Base-by-base conservation (phyloP, 495 filamentous ascomycete genomes). In the Penicillium manginii region DNA sequence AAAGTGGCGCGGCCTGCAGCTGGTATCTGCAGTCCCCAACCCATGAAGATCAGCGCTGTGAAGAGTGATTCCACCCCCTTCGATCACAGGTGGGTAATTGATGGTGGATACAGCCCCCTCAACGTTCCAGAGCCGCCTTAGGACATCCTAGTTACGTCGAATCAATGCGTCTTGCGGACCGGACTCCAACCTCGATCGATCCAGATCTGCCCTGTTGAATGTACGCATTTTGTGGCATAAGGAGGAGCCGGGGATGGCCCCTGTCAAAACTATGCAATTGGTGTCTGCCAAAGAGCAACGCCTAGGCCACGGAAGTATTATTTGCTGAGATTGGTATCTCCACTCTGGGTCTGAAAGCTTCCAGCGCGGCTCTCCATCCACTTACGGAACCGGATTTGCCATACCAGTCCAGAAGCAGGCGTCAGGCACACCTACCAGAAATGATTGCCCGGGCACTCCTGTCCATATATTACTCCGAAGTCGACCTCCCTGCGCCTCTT, bases 351-450 rank as follows among this genome's bases (percentile, higher is more conserved):
- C 50, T 68, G 53, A 56, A 58, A 35, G 54, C 60, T 56, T 62
- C 62, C 65, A 56, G 62, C 62, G 65, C 67, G 67, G 67, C 67
- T 70, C 67, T 62, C 53, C 57, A 57, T 63, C 67, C 65, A 70
- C 59, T 65, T 63, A 46, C 22, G 53, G 45, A 39, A 47, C 58
- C 52, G 52, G 60, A 61, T 56, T 61, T 57, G 58, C 42, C 50
- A 48, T 42, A 54, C 55, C 42, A 17, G 58, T 65, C 47, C 50
- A 54, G 58, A 52, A 57, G 37, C 33, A 47, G 60, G 58, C 58
- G 56, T 70, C 65, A 68, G 65, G 67, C 65, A 68, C 57, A 54
- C 52, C 46, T 59, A 60, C 55, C 58, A 59, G 55, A 53, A 45
- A 54, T 11, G 29, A 47, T 23, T 43, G 49, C 26, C 60, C 55